Conservation (phyloP, 768 basidiomycete species). For the Kwoniella botswanensis region DNA sequence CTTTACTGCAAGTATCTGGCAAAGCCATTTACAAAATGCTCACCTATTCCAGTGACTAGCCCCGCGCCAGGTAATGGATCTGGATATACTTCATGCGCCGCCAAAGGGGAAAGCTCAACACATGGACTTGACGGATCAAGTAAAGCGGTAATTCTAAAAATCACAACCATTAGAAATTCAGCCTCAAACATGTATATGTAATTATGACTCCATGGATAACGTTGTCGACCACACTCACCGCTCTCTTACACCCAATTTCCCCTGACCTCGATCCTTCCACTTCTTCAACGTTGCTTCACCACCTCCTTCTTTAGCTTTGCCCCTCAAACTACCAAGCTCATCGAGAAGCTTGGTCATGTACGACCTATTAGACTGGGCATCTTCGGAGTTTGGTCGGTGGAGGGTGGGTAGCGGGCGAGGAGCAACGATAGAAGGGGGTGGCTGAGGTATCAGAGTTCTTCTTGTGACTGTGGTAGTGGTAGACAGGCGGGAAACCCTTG, state of each 20-base stretch:
- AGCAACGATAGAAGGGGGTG: conserved; percentile 31
- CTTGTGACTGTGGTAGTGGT: not conserved
- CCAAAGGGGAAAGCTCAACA: conserved; percentile 81
- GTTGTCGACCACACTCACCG: conserved; percentile 27
- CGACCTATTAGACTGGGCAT: conserved; percentile 31
- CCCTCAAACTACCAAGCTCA: conserved; percentile 23
- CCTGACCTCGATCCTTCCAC: conserved; percentile 46
- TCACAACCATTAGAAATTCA: no score
- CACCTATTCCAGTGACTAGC: conserved; percentile 74
- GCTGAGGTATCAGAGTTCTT: conserved; percentile 46
- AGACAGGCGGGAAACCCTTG: not conserved
- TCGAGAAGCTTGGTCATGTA: conserved; percentile 31
- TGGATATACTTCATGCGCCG: conserved; percentile 84
- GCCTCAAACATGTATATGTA: no score
- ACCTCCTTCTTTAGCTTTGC: conserved; percentile 45
- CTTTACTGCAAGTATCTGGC: not conserved
- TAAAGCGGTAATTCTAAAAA: conserved; percentile 68
- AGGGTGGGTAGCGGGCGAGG: conserved; percentile 39
- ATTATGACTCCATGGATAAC: no score
- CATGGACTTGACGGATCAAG: conserved; percentile 88
- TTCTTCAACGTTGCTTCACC: conserved; percentile 36
- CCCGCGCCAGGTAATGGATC: conserved; percentile 80
- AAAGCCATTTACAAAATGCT: not conserved
- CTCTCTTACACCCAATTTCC: conserved; percentile 44
- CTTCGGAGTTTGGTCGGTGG: conserved; percentile 26